Evolutionary conservation across 2,329 filamentous ascomycete species (phyloP).

Genomic region (Diaporthe aspalathi): DNA sequence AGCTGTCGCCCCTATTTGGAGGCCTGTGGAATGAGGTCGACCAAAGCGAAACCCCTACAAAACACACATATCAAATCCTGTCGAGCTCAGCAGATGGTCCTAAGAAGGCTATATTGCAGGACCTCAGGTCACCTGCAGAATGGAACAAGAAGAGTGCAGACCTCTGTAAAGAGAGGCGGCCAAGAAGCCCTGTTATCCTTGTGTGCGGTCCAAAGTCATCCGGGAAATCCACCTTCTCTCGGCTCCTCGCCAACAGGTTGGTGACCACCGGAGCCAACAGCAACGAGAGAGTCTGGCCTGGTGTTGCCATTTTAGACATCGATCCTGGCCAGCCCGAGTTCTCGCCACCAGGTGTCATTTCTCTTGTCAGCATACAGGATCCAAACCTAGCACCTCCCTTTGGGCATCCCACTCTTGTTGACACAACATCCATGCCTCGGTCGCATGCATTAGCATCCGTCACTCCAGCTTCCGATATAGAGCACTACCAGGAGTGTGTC

Average conservation of each 20-base stretch:
- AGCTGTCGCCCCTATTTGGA: slow-evolving; percentile 73
- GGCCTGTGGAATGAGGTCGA: slow-evolving; percentile 70
- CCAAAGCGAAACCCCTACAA: neutral
- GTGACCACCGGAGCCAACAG: slow-evolving; percentile 59
- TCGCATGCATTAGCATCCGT: slow-evolving; percentile 75
- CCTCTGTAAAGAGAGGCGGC: slow-evolving; percentile 52
- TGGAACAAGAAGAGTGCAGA: slow-evolving; percentile 71
- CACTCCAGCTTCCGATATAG: slow-evolving; percentile 73
- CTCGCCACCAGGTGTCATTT: slow-evolving; percentile 75
- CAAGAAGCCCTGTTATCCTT: slow-evolving; percentile 59
- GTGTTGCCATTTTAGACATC: slow-evolving; percentile 75
- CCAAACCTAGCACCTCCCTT: slow-evolving; percentile 77
- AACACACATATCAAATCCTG: slow-evolving; percentile 46
- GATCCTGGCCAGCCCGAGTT: slow-evolving; percentile 85
- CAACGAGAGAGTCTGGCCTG: slow-evolving; percentile 45
- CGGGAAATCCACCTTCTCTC: slow-evolving; percentile 81
- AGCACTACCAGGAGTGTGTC: slow-evolving; percentile 74
- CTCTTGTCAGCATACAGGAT: slow-evolving; percentile 69
- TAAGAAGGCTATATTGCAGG: slow-evolving; percentile 61
- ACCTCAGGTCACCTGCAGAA: slow-evolving; percentile 66
- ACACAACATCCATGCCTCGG: slow-evolving; percentile 59
- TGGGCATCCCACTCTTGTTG: slow-evolving; percentile 61
- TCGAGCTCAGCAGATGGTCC: slow-evolving; percentile 65
- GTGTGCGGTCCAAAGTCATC: slow-evolving; percentile 78
- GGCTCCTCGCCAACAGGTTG: slow-evolving; percentile 73